These are phyloP conservation scores for Phytomonas sp. DNA, from an alignment of 208 protist species.

Conservation along the genomic window DNA sequence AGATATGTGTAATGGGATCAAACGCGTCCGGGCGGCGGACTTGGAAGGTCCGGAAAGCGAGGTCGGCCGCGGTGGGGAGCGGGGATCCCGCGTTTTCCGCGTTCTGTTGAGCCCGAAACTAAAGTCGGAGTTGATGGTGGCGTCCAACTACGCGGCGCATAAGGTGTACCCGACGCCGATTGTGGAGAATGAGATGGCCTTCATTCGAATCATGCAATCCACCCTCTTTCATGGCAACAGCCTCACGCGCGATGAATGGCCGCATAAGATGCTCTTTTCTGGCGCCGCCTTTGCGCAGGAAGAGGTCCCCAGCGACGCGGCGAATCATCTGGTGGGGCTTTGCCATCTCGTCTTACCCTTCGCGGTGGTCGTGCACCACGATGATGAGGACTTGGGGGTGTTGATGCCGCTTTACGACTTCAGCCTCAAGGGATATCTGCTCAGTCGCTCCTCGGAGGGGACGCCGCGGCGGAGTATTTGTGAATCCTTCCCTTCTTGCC, in stretches of 20 bases:
- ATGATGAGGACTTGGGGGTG: constrained; percentile 33
- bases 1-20: constrained; percentile 6
- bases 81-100: constrained; percentile 61
- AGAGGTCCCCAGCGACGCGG: constrained; percentile 14
- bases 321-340: too few relatives aligned
- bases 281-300: constrained; percentile 13
- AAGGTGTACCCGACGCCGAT: constrained; percentile 33
- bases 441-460: too few relatives aligned
- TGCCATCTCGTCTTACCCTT: constrained; percentile 62
- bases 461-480: too few relatives aligned
- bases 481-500: too few relatives aligned
- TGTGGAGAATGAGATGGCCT: constrained; percentile 24
- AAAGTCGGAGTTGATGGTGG: not conserved
- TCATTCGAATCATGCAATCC: constrained; percentile 19
- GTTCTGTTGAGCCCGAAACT: constrained; percentile 15
- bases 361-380: constrained; percentile 33
- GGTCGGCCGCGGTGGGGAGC: constrained; percentile 65
- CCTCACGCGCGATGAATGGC: constrained; percentile 13
- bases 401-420: constrained; percentile 63
- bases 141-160: constrained; percentile 15
- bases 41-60: constrained; percentile 19
- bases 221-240: constrained; percentile 10
- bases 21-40: constrained; percentile 10
- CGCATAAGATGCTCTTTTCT: too few relatives aligned
- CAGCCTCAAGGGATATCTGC: constrained; percentile 59